These are phyloP conservation scores for Colletotrichum camelliae DNA, from an alignment of 2,329 filamentous ascomycete genomes.

Conservation along the genomic window DNA sequence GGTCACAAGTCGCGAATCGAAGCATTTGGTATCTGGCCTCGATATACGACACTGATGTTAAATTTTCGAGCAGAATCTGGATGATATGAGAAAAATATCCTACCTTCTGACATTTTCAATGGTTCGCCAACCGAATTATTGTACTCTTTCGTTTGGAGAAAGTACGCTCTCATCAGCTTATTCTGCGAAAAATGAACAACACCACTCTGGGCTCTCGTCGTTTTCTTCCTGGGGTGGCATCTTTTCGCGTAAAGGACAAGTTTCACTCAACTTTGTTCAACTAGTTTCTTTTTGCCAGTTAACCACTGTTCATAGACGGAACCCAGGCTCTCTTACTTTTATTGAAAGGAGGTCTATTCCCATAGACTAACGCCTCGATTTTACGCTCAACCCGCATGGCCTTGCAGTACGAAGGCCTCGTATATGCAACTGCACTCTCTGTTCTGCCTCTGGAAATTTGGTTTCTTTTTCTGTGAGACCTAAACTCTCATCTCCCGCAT, in stretches of 20 bases:
- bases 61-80: background rate
- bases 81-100: background rate
- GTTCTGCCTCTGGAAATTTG: background rate
- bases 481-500: background rate
- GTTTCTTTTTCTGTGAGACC: background rate
- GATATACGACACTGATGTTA: fast-evolving
- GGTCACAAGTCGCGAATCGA: background rate
- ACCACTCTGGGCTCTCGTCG: background rate
- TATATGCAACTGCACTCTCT: background rate
- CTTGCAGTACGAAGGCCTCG: background rate
- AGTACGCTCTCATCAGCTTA: background rate
- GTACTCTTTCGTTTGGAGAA: background rate
- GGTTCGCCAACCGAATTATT: background rate
- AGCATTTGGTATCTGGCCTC: background rate
- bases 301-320: background rate
- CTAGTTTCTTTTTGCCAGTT: background rate
- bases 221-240: background rate
- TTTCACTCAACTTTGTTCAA: background rate
- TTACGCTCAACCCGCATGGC: background rate
- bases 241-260: background rate
- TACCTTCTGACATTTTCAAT: fast-evolving
- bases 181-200: background rate
- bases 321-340: background rate
- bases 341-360: background rate
- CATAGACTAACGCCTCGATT: background rate